These are phyloP conservation scores for Rhynchospora breviuscula DNA, from an alignment of 176 grass and related monocot species.

Conservation along the genomic window DNA sequence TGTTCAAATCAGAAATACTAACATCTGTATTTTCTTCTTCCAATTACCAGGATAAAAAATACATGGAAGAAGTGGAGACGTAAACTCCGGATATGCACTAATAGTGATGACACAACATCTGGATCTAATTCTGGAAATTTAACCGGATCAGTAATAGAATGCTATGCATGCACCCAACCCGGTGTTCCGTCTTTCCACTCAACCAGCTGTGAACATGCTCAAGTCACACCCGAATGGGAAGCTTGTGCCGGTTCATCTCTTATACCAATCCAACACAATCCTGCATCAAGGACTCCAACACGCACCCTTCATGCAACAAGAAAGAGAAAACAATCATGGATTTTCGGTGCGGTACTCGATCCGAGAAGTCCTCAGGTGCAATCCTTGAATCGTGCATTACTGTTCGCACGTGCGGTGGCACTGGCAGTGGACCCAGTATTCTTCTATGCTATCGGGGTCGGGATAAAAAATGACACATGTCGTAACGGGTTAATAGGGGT, in stretches of 20 bases:
- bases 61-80: not conserved
- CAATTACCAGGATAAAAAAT: not conserved
- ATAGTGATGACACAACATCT: not conserved
- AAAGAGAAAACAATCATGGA: slow-evolving; percentile 35
- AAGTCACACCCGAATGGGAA: slow-evolving; percentile 69
- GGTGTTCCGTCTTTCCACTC: slow-evolving; percentile 87
- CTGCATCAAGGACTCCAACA: not conserved
- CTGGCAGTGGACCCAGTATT: slow-evolving; percentile 85
- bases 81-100: not conserved
- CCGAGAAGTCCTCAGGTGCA: slow-evolving; percentile 72
- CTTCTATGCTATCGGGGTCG: slow-evolving; percentile 67
- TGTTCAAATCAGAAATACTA: not conserved
- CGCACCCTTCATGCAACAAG: slow-evolving; percentile 7
- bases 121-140: not conserved
- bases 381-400: slow-evolving; percentile 79
- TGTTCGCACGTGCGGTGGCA: slow-evolving; percentile 59
- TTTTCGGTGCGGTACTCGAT: slow-evolving; percentile 71
- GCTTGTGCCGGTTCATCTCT: slow-evolving; percentile 86
- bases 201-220: slow-evolving; percentile 84
- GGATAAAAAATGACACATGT: not conserved
- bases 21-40: not conserved
- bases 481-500: slow-evolving; percentile 42
- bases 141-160: slow-evolving; percentile 38
- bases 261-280: slow-evolving; percentile 54
- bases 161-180: slow-evolving; percentile 96